Evolutionary conservation across 257 asterid species (phyloP).

Genomic region (Nicotiana undulata): DNA sequence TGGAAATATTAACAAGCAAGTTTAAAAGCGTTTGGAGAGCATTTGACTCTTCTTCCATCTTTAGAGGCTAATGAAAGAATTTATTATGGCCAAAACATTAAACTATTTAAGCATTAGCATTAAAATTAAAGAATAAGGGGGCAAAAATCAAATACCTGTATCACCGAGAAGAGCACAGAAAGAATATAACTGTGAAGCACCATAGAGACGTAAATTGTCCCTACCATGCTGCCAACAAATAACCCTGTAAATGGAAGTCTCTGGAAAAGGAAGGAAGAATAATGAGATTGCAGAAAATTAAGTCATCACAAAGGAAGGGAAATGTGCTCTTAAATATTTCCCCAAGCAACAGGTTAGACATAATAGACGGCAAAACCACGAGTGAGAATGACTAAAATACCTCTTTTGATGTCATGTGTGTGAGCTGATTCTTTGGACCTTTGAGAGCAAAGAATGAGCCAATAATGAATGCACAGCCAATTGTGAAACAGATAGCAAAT

Average conservation of each 20-base stretch:
- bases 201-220: conserved; percentile 76
- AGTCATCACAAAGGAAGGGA: background rate
- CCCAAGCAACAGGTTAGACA: background rate
- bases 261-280: conserved; percentile 28
- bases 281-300: background rate
- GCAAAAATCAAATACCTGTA: conserved; percentile 45
- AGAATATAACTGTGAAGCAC: conserved; percentile 81
- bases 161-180: conserved; percentile 63
- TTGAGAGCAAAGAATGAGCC: conserved; percentile 83
- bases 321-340: background rate
- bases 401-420: conserved; percentile 83
- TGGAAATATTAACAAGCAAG: background rate
- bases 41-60: background rate
- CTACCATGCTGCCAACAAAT: conserved; percentile 67
- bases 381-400: conserved; percentile 20
- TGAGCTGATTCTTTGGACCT: conserved; percentile 73
- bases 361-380: background rate
- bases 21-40: background rate
- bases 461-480: conserved; percentile 74
- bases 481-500: conserved; percentile 84
- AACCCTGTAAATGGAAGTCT: conserved; percentile 71
- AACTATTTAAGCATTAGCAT: background rate
- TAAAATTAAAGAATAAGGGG: background rate
- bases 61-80: background rate
- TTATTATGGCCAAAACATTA: background rate